Base-by-base conservation (phyloP, 768 basidiomycete species). In the Xerocomellus chrysenteron region DNA sequence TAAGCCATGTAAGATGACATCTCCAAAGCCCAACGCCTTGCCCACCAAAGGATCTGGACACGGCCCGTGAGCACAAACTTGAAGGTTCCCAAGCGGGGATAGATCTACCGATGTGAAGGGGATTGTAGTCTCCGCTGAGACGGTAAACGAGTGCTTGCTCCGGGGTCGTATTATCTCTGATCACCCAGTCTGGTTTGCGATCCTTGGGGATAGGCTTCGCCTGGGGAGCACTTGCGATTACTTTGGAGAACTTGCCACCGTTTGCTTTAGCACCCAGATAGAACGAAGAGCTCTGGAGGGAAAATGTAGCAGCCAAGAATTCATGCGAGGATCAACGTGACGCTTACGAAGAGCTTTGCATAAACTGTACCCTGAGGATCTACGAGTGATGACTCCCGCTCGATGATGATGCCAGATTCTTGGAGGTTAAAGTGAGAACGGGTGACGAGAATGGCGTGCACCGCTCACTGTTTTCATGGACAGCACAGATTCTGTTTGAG, bases 1-100 rank as follows among this genome's bases (percentile, higher is more conserved):
- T 26, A 94, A 78, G 30, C 92, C 92, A 66, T 95, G 92, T 3
- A 94, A 80, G 64, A 95, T 93, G 37, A 87, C 84, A 47, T 87
- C 92, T 3, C 90, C 90, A 64, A 95, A 94, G 12, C 91, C 90
- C 17, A 85, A 78, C 9, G 76, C 78, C 60, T 83, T 69, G n/a
- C 91, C 92, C 39, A 90, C 83, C 14, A 65, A 69, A 2, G 92
- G 90, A 74, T 94, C 92, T 88, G 66, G 3, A 50, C 16, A 32
- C 5, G 13, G 13, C 14, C 1, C 12, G 24, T 55, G 37, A 53
- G 48, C 3, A 14, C 28, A 58, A 21, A 21, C 13, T 6, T 17
- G 19, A 12, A 51, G 4, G 46, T 24, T 40, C 16, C 33, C 30
- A 26, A 39, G 44, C 11, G 28, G 26, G 24, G 42, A 44, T 13